Base-by-base conservation (phyloP, 331 rosid species). In the Acacia pycnantha region DNA sequence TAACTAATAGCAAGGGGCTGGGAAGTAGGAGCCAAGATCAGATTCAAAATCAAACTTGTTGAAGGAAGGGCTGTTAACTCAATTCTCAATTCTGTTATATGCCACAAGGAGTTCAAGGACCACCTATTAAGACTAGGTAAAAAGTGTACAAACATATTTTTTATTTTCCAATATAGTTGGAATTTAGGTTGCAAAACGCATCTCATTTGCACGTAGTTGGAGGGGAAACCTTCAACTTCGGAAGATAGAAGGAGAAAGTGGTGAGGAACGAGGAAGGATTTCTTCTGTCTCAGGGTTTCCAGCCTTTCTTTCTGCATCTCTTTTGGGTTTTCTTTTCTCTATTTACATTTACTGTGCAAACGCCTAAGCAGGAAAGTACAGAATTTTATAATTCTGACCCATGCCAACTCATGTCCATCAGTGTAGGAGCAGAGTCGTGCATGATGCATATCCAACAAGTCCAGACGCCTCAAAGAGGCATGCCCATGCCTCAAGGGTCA, bases 81-180 rank as follows among this genome's bases (percentile, higher is more conserved):
- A 47, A 77, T 66, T 78, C 81, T 66, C 47, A 47, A 73, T 73
- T 35, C 27, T 26, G 13, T 11, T 2, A 0, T 47, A 56, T 77
- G 83, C 68, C 73, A 65, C 43, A 33, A 24, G 29, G 27, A 72
- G n/a, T 44, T 26, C 37, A 53, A 71, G 73, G 68, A 72, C n/a
- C 4, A 46, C 69, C 37, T 44, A 35, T 37, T 43, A 77, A 44
- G 41, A 81, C 61, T 70, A 41, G 66, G 79, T 9, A 70, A 27
- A 66, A 33, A 59, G 48, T 11, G n/a, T 15, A 19, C 50, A 76
- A 8, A 11, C 10, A n/a, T 19, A 26, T 5, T 54, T 41, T 53
- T 67, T 46, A 35, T 68, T 68, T 68, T 41, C 48, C 24, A n/a
- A 40, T 11, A n/a, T 43, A 43, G 53, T n/a, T 22, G 51, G 19